Evolutionary conservation across 768 basidiomycete genomes (phyloP).

Genomic region (Trametes gibbosa): DNA sequence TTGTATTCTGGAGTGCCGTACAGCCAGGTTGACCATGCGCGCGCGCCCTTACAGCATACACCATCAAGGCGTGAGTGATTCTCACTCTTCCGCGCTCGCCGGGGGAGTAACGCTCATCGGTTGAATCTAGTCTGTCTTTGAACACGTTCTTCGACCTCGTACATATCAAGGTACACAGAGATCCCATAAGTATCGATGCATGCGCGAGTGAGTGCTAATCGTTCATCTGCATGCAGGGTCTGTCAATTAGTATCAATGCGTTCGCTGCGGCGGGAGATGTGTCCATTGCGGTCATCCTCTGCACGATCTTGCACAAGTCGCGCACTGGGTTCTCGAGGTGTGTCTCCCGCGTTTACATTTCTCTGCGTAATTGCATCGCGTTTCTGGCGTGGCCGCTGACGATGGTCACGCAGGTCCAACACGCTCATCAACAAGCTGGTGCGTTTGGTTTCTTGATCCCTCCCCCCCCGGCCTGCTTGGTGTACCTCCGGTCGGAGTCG

Average conservation of each 20-base stretch:
- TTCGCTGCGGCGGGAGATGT: constrained; percentile 50
- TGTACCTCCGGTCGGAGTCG: no score
- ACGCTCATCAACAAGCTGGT: constrained; percentile 41
- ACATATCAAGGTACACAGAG: constrained; percentile 4
- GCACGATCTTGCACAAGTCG: constrained; percentile 47
- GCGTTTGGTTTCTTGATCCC: background rate
- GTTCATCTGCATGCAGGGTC: constrained; percentile 33
- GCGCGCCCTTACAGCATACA: constrained; percentile 7
- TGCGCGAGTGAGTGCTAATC: background rate
- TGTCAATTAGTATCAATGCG: constrained; percentile 56
- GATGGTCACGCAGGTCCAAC: constrained; percentile 34
- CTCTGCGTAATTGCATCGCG: background rate
- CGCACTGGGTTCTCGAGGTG: constrained; percentile 48
- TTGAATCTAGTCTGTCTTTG: background rate
- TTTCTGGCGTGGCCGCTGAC: background rate
- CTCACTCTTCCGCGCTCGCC: background rate
- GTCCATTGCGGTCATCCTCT: constrained; percentile 48
- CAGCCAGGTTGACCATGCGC: background rate
- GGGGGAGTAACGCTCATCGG: background rate
- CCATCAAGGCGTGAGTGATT: constrained; percentile 11
- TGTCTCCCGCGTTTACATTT: background rate
- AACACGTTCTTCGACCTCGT: constrained; percentile 4
- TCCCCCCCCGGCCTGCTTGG: background rate
- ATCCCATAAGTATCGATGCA: no score
- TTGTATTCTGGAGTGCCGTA: constrained; percentile 33